Percentiles rank a stretch among this genome's conserved stretches.
phyloP scores from a whole-genome alignment of 2,329 filamentous ascomycete species.

The Aspergillus sojae region DNA sequence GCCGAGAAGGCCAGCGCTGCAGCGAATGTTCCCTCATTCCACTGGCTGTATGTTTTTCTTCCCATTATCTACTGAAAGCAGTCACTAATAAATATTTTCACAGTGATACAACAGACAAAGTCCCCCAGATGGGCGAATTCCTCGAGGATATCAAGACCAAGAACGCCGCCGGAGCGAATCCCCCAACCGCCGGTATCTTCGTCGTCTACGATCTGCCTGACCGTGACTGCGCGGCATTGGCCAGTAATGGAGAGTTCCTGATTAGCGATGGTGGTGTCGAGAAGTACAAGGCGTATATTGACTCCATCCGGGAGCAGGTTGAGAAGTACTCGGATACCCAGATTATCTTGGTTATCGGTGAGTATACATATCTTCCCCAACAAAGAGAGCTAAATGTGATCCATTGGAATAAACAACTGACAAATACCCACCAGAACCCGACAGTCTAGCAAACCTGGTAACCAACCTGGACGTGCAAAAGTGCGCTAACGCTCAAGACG shows the following conservation, averaged over 20 bases:
- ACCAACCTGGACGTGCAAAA: conserved; percentile 60
- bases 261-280: conserved; percentile 56
- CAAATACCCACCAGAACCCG: conserved; percentile 56
- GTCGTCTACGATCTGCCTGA: conserved; percentile 68
- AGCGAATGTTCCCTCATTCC: conserved; percentile 55
- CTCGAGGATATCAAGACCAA: conserved; percentile 50
- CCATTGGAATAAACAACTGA: background rate
- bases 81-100: background rate
- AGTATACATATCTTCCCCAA: conserved; percentile 9
- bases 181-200: conserved; percentile 53
- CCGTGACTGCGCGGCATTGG: conserved; percentile 64
- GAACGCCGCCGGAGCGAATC: conserved; percentile 53
- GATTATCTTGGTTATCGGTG: conserved; percentile 56
- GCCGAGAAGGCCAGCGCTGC: conserved; percentile 53
- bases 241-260: conserved; percentile 64
- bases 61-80: too few relatives aligned
- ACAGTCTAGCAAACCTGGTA: conserved; percentile 65
- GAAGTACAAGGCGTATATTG: conserved; percentile 58
- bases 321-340: conserved; percentile 56
- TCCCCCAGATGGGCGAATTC: conserved; percentile 52
- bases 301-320: conserved; percentile 57
- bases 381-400: background rate
- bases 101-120: conserved; percentile 52
- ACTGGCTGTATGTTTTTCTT: conserved; percentile 51
- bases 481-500: conserved; percentile 56